phyloP scores from a whole-genome alignment of 345 rosid genomes.

The Bretschneidera sinensis region DNA sequence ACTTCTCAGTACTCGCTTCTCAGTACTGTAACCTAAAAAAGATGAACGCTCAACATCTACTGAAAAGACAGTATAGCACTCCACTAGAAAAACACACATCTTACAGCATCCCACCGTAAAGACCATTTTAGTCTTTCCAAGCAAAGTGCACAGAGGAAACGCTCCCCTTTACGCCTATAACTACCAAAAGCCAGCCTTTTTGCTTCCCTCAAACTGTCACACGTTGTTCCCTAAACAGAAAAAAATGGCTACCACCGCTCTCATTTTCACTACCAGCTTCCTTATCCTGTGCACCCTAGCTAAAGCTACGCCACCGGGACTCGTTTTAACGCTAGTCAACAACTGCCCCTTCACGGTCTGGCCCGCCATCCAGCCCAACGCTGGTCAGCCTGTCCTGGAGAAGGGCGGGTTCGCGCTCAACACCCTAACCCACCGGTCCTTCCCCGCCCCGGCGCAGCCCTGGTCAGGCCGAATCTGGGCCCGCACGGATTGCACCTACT shows the following conservation, averaged over 20 bases:
- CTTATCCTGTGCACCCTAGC: constrained; percentile 25
- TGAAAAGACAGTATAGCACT: too few relatives aligned
- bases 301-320: constrained; percentile 27
- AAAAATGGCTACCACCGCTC: constrained; percentile 31
- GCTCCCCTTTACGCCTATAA: constrained; percentile 13
- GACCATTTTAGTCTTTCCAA: too few relatives aligned
- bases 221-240: too few relatives aligned
- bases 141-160: too few relatives aligned
- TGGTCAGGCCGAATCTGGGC: constrained; percentile 99
- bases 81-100: too few relatives aligned
- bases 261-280: constrained; percentile 18
- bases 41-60: too few relatives aligned
- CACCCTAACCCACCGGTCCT: constrained; percentile 65
- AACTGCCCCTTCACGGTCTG: constrained; percentile 84
- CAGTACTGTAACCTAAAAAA: too few relatives aligned
- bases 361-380: constrained; percentile 90
- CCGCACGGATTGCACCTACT: constrained; percentile 56
- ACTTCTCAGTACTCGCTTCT: too few relatives aligned
- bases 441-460: constrained; percentile 51
- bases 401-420: constrained; percentile 71
- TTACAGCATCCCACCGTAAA: too few relatives aligned
- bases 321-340: constrained; percentile 73
- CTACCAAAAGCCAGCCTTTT: neutral
- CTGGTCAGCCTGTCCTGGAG: constrained; percentile 74
- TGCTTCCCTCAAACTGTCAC: neutral